Base-by-base conservation (phyloP, 2,329 filamentous ascomycete genomes). In the Trichoderma sp. region DNA sequence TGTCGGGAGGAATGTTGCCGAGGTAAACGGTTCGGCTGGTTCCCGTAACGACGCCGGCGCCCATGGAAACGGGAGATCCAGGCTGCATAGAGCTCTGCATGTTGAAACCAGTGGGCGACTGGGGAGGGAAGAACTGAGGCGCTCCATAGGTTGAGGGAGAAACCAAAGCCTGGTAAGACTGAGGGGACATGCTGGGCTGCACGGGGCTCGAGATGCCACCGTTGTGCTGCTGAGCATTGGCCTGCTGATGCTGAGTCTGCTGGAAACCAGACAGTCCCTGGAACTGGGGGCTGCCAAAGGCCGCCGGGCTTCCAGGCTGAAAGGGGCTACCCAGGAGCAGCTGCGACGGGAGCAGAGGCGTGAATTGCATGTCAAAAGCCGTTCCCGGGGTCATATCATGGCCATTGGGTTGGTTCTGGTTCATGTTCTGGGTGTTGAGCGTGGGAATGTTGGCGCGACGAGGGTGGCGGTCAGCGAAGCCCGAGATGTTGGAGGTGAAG, bases 1-100 rank as follows among this genome's bases (percentile, higher is more conserved):
- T 99, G 86, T 99, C 97, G 31, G 95, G 94, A n/a, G 97, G 97
- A 76, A 99, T 98, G 85, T 99, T 99, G 78, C 97, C 97, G 71
- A 99, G 88, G 83, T 99, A 99, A 60, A 99, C 97, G 4, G 97
- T 99, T 79, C 97, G 92, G 89, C 96, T 98, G 11, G 95, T 98
- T 69, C 95, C 94, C 66, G 94, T 95, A 62, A 97, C 91, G 77
- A 97, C 90, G 64, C 93, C 93, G n/a, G 94, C 91, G 35, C 90
- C 90, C 86, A 95, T 91, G 29, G 92, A 90, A 79, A 96, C 91
- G 11, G 94, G 93, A 18, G 94, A 94, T 56, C 92, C 92, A 50
- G 94, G 92, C 82, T 88, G 88, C 83, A 91, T 87, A 74, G 86
- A 84, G 72, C 88, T 84, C 80, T 89, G 86, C 82, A 88, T 83